Evolutionary conservation across 176 grass and related monocot genomes (phyloP), one percentile per base, ranked within the genome.

Genomic region (Avena eriantha): DNA sequence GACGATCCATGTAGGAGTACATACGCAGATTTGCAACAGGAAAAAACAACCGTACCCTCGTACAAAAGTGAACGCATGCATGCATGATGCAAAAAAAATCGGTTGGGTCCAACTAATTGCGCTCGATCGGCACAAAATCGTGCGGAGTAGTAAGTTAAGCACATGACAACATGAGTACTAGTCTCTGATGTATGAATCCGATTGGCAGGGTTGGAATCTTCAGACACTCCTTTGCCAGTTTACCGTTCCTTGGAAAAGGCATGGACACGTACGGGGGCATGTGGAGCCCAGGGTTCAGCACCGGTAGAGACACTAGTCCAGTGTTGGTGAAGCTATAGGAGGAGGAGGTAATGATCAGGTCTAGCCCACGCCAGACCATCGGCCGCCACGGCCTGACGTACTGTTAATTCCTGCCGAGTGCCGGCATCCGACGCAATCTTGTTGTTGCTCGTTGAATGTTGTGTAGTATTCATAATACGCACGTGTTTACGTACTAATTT

Each of bases 321-420:
- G 58, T 84, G 71, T 22, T 18, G 80, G 48, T 19, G 54, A 90
- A 79, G 80, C 57, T 87, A n/a, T n/a, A n/a, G n/a, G n/a, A n/a
- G n/a, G n/a, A n/a, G 65, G 35, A 67, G 73, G 75, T 41, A 84
- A 91, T 91, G 89, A 91, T 91, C 68, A 84, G 89, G 89, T 81
- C 69, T 82, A 91, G 81, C 81, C 81, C 89, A 91, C 85, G 89
- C 89, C 85, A 69, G 89, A 88, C 89, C 85, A 77, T 69, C 76
- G 58, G 85, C 85, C 89, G 89, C 85, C 69, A 81, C 8, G 50
- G 49, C 50, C 51, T 88, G 60, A 41, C 39, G 39, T 41, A 84
- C 76, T 76, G 59, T 59, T n/a, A n/a, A n/a, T n/a, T 68, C 26
- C 81, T 83, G 74, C 56, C 84, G 31, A 41, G 54, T 46, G 34